phyloP scores from a whole-genome alignment of 2,329 filamentous ascomycete species.

The Cytospora chrysosperma region DNA sequence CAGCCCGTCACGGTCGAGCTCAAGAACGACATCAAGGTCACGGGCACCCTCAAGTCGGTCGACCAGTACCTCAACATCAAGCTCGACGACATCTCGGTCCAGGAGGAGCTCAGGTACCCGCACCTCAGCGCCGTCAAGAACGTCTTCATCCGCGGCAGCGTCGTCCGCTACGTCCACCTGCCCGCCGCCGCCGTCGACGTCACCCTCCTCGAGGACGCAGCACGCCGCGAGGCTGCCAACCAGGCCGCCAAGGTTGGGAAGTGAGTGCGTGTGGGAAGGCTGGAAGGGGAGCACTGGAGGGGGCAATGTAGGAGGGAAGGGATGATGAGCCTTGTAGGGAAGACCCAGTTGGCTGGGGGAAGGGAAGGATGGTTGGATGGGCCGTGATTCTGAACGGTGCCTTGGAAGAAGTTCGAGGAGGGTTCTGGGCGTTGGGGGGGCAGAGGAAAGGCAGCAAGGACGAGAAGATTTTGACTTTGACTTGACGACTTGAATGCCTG shows the following conservation, averaged over 20 bases:
- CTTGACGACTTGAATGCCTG: too few species aligned
- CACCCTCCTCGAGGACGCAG: conserved; percentile 85
- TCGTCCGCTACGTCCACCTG: conserved; percentile 89
- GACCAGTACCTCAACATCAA: conserved; percentile 99
- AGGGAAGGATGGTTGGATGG: too few species aligned
- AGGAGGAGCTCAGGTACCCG: conserved; percentile 92
- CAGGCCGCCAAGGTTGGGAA: conserved; percentile 55
- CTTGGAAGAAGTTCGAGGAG: too few species aligned
- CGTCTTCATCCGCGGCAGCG: conserved; percentile 90
- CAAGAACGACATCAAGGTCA: conserved; percentile 98
- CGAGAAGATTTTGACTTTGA: too few species aligned
- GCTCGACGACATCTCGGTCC: conserved; percentile 88
- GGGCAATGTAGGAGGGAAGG: too few species aligned
- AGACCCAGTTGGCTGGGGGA: too few species aligned
- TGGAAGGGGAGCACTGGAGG: too few species aligned
- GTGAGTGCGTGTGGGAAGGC: too few species aligned
- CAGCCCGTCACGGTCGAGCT: conserved; percentile 97
- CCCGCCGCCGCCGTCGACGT: conserved; percentile 81
- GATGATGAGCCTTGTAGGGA: background rate
- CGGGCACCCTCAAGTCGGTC: conserved; percentile 92
- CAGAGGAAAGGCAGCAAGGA: background rate
- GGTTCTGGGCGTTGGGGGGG: too few species aligned
- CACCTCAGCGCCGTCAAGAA: conserved; percentile 90
- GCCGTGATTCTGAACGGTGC: too few species aligned
- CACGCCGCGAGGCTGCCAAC: conserved; percentile 67